Evolutionary conservation across 495 filamentous ascomycete genomes (phyloP).

Genomic region (Daldinia grandis): DNA sequence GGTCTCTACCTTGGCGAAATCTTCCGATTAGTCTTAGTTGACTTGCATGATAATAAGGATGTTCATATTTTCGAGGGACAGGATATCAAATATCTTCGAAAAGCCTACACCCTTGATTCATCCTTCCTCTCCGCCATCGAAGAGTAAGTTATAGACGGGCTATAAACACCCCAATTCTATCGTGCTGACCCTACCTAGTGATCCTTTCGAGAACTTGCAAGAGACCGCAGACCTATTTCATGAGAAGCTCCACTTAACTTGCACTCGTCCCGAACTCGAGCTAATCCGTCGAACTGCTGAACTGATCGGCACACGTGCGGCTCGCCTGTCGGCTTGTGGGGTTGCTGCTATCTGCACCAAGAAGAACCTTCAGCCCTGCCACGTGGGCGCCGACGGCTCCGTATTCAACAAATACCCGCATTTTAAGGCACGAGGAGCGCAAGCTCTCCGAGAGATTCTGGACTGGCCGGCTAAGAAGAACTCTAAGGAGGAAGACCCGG

Average conservation of each 20-base stretch:
- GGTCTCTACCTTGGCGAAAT: slow-evolving; percentile 95
- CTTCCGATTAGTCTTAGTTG: slow-evolving; percentile 88
- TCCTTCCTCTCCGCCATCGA: slow-evolving; percentile 97
- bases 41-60: slow-evolving; percentile 79
- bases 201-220: slow-evolving; percentile 91
- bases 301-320: slow-evolving; percentile 92
- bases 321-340: slow-evolving; percentile 90
- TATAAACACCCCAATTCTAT: slow-evolving; percentile 3
- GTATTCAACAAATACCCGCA: slow-evolving; percentile 99
- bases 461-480: slow-evolving; percentile 79
- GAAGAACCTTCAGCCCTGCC: slow-evolving; percentile 86
- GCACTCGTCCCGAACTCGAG: slow-evolving; percentile 79
- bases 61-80: slow-evolving; percentile 84
- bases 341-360: slow-evolving; percentile 95
- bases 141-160: slow-evolving; percentile 61
- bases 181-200: slow-evolving; percentile 55
- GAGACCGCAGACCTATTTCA: slow-evolving; percentile 85
- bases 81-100: slow-evolving; percentile 78
- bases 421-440: slow-evolving; percentile 90
- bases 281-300: slow-evolving; percentile 87
- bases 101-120: slow-evolving; percentile 86
- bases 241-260: slow-evolving; percentile 71
- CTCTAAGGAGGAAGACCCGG: slow-evolving; percentile 75
- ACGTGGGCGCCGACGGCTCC: slow-evolving; percentile 94
- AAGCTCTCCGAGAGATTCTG: slow-evolving; percentile 90